phyloP scores from a whole-genome alignment of 2,329 filamentous ascomycete genomes.

The Hansfordia pulvinata region DNA sequence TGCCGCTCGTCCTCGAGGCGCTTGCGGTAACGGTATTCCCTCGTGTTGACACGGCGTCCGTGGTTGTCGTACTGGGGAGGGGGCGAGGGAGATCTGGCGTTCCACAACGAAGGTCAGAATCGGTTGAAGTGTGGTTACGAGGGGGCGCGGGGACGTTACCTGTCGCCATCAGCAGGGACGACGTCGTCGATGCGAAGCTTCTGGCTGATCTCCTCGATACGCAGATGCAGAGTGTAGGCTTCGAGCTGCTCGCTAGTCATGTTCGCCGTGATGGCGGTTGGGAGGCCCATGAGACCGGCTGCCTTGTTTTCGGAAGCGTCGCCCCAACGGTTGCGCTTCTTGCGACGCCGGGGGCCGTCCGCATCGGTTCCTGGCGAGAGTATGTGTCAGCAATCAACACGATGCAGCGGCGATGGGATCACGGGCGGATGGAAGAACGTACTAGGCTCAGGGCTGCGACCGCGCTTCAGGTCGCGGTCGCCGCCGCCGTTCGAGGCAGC shows the following conservation, averaged over 20 bases:
- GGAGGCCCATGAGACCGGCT: constrained; percentile 90
- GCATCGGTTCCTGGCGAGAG: constrained; percentile 32
- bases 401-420: not conserved
- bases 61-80: constrained; percentile 98
- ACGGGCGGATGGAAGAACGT: constrained; percentile 19
- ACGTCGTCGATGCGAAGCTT: constrained; percentile 99
- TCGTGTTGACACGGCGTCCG: constrained; percentile 96
- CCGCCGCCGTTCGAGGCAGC: constrained; percentile 25
- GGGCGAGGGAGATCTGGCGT: constrained; percentile 76
- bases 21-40: constrained; percentile 97
- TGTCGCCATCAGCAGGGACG: constrained; percentile 87
- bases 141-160: constrained; percentile 41
- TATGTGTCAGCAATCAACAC: constrained; percentile 12
- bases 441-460: constrained; percentile 81
- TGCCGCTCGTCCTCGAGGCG: constrained; percentile 96
- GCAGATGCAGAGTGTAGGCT: constrained; percentile 88
- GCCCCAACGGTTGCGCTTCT: constrained; percentile 98
- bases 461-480: constrained; percentile 59
- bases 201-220: constrained; percentile 98
- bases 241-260: constrained; percentile 99
- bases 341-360: constrained; percentile 78
- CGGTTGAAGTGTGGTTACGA: constrained; percentile 1
- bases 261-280: constrained; percentile 89
- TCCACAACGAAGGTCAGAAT: constrained; percentile 4
- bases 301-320: constrained; percentile 97